A percentile compares a stretch with the other conserved stretches of the same genome.
Conservation (phyloP, 495 filamentous ascomycete genomes). For the Penicillium waksmanii region DNA sequence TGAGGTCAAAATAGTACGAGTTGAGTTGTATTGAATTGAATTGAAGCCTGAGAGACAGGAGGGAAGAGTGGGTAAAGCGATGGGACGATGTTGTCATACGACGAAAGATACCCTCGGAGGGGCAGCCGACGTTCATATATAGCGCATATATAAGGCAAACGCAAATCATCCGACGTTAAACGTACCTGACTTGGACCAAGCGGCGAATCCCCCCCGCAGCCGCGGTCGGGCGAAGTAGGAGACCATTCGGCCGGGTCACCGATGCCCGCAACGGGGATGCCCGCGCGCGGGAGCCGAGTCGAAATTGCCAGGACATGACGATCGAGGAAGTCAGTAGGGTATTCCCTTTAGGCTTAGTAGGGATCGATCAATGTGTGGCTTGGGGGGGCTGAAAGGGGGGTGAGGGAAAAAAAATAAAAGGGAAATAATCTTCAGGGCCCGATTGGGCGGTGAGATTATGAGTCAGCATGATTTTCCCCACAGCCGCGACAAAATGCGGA, state of each 20-base stretch:
- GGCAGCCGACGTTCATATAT: conserved; percentile 25
- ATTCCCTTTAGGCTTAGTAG: conserved; percentile 5
- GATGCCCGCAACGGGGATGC: conserved; percentile 38
- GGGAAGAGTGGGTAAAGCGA: conserved; percentile 5
- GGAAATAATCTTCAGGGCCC: conserved; percentile 11
- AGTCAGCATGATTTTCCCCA: conserved; percentile 28
- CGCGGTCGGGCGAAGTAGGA: conserved; percentile 34
- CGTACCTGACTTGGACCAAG: conserved; percentile 33
- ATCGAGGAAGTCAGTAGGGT: conserved; percentile 8
- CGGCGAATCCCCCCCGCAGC: conserved; percentile 35
- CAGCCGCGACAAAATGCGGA: conserved; percentile 11
- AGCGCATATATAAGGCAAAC: conserved; percentile 2
- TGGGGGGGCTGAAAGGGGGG: background rate
- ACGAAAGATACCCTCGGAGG: conserved; percentile 3
- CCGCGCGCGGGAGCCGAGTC: conserved; percentile 40
- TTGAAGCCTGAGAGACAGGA: conserved; percentile 4
- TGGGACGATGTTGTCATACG: conserved; percentile 13
- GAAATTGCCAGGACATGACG: conserved; percentile 43
- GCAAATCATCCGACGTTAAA: conserved; percentile 20
- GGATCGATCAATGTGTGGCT: background rate
- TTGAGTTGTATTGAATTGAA: background rate
- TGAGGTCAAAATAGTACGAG: conserved; percentile 20
- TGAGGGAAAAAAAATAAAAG: conserved; percentile 19
- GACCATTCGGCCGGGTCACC: conserved; percentile 42
- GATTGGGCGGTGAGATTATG: conserved; percentile 31